Evolutionary conservation across 371 early-diverging fungal species (phyloP), one percentile per base, ranked within the genome.

Genomic region (Mucor sp.): DNA sequence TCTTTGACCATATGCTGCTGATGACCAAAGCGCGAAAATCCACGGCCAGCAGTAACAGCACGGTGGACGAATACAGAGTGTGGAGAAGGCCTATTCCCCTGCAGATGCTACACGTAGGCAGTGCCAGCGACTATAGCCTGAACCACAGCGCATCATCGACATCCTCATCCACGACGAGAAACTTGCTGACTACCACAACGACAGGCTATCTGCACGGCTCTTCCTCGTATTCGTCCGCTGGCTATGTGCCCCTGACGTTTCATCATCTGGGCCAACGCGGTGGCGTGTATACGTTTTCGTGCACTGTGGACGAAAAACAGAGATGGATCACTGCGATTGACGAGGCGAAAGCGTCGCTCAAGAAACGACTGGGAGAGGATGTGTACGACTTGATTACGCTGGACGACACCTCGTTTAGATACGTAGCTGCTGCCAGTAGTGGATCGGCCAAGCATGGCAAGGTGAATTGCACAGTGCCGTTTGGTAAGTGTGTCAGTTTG

Each of bases 1-100:
- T 96, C 39, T 91, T 96, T 62, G 97, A 96, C 69, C 94, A 96
- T 78, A 77, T 86, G 59, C 73, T 96, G 6, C 66, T 96, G 7
- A 75, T 96, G 80, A 87, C 94, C 44, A 91, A 91, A 68, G 75
- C 76, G 68, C 21, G 75, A 72, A 37, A 85, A 77, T 74, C 82
- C 76, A 62, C 50, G 8, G 28, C 48, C 14, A 14, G 27, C n/a
- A 62, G 72, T n/a, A 48, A 60, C 62, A 62, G 72, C 12, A 74
- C 77, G 44, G 78, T 79, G 30, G 77, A 74, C 14, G 74, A 75
- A 28, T 86, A 80, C 73, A 81, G 83, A 58, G 78, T 92, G 2
- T 87, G 76, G 73, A 84, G 82, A 71, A 74, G 70, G 21, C 89
- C 88, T 19, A 81, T 88, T 14, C 89, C 90, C 7, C 58, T 88